Evolutionary conservation across 2,329 filamentous ascomycete species (phyloP), one percentile per base, ranked within the genome.

Genomic region (Aspergillus novofumigatus): DNA sequence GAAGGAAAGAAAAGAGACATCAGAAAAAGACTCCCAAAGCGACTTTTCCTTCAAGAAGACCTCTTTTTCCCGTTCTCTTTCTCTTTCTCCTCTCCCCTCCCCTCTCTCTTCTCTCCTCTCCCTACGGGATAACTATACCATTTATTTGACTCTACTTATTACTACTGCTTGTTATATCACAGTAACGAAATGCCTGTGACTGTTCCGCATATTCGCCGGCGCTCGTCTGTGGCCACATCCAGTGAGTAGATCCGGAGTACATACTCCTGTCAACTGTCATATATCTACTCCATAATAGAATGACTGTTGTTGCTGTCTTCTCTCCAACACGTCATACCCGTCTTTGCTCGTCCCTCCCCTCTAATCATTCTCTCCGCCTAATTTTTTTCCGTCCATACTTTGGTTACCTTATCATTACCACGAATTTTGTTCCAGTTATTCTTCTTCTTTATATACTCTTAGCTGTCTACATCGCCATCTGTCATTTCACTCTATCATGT

Each of bases 201-300:
- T 55, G 66, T 73, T 54, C 65, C 69, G 61, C 69, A 71, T 62
- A 69, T 73, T 65, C 72, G 69, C 62, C 73, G 69, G 48, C 64
- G 72, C 58, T 75, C 73, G 48, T 72, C 71, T 45, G 54, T 67
- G 35, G 35, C 59, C 48, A 62, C 70, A 56, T 63, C 67, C 55
- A 75, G 74, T 76, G 60, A 71, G 73, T 69, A 38, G 32, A 38
- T 38, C 44, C 44, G 17, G 9, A 44, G 41, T 21, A 23, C 44
- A 23, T 47, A 29, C 28, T 47, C 11, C 28, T 26, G 25, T 26
- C 25, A 26, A 26, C 25, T 29, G 28, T 9, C 28, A 11, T 4
- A 11, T 45, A 6, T 14, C 1, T 11, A 51, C 26, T 25, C 21
- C 17, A 11, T 38, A 38, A 17, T 21, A 26, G 32, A 1, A 29